Base-by-base conservation (phyloP, 768 basidiomycete species). In the Collybia sp. region DNA sequence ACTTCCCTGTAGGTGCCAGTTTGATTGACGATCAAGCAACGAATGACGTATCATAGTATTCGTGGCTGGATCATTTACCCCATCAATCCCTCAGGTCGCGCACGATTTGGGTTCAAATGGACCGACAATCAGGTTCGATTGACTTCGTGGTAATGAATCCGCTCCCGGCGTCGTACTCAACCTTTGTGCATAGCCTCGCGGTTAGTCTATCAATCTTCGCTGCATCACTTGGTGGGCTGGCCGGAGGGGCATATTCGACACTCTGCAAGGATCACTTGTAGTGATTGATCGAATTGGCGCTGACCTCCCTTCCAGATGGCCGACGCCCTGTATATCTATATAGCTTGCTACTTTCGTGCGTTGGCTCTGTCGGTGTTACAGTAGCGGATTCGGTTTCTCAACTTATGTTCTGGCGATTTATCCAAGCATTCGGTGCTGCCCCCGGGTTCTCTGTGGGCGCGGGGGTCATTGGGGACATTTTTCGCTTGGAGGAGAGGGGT, bases 391-490 rank as follows among this genome's bases (percentile, higher is more conserved):
- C 50, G 35, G 56, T 77, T 12, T 59, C 57, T 1, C 53, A 58
- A 10, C 60, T 86, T 5, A 70, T 85, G 51, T 62, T 71, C 13
- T 77, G 74, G 58, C 69, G 83, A 5, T 67, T 78, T 19, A 49
- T 83, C 0, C 82, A 84, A 53, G 80, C 76, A 0, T 68, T 80
- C 44, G 83, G 82, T 30, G 64, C 75, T 12, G 70, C 76, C n/a
- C 70, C 69, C 11, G 75, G 65, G 3, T 58, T 65, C 57, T 75
- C 67, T 30, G 67, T 69, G 47, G 82, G 67, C 13, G 66, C 65
- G 0, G 79, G 70, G 2, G 67, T 73, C 8, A 76, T 82, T n/a
- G 74, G 73, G 0, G 79, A 81, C 48, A 77, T 81, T 4, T 80
- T 77, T 58, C 65, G 57, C 40, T 49, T 77, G 4, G 79, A 80